Percentiles rank a stretch among this genome's conserved stretches.
These are phyloP conservation scores for Sistotremastrum niveocremeum DNA, from an alignment of 768 basidiomycete genomes.

Conservation along the genomic window DNA sequence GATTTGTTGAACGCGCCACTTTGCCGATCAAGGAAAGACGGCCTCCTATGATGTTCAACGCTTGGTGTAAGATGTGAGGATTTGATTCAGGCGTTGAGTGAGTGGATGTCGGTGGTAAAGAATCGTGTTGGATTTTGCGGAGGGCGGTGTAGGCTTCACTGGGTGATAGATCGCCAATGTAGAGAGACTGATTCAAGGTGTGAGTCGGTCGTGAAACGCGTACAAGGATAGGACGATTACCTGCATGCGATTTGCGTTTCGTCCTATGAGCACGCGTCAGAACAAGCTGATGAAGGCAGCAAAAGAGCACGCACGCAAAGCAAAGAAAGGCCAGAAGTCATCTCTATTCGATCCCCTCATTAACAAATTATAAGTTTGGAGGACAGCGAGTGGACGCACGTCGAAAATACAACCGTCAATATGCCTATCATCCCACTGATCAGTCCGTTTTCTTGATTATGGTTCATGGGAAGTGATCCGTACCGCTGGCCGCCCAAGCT, in stretches of 20 bases:
- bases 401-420: conserved; percentile 65
- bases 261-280: conserved; percentile 28
- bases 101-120: conserved; percentile 19
- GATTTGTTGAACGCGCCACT: conserved; percentile 25
- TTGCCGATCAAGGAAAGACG: conserved; percentile 66
- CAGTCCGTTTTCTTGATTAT: conserved; percentile 2
- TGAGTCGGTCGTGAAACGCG: not conserved
- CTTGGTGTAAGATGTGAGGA: conserved; percentile 27
- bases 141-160: conserved; percentile 47
- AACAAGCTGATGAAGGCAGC: conserved; percentile 1
- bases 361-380: conserved; percentile 2
- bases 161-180: conserved; percentile 54
- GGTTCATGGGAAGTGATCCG: conserved; percentile 3
- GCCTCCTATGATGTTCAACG: conserved; percentile 58
- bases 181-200: conserved; percentile 19
- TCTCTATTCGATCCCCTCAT: conserved; percentile 32
- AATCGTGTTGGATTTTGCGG: conserved; percentile 32
- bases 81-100: conserved; percentile 1
- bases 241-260: conserved; percentile 63
- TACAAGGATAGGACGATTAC: conserved; percentile 18
- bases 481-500: conserved; percentile 71
- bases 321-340: conserved; percentile 70
- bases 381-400: conserved; percentile 27
- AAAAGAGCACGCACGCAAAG: conserved; percentile 36
- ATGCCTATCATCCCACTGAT: conserved; percentile 34